These are phyloP conservation scores for Conticribra guillardii DNA, from an alignment of 108 stramenopile genomes.

Conservation along the genomic window DNA sequence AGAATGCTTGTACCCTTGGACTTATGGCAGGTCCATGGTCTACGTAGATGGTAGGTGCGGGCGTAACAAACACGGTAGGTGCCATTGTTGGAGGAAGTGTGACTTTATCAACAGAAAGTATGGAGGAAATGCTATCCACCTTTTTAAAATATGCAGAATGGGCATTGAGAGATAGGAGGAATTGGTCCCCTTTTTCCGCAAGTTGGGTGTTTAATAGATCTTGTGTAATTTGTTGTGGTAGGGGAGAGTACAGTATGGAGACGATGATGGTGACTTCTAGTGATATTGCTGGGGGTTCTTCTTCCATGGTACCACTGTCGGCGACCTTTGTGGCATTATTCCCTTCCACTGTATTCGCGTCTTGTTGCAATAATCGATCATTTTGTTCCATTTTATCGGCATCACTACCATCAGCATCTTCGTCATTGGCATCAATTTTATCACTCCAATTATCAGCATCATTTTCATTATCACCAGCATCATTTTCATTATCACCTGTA, in stretches of 20 bases:
- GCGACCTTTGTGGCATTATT: too few relatives aligned
- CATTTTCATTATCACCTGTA: background rate
- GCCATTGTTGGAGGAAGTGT: background rate
- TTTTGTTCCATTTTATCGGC: background rate
- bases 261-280: constrained; percentile 11
- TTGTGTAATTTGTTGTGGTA: constrained; percentile 10
- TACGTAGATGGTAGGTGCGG: background rate
- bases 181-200: background rate
- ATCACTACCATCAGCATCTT: background rate
- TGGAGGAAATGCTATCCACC: background rate
- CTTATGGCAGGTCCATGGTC: background rate
- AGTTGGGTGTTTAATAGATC: constrained; percentile 4
- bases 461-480: too few relatives aligned
- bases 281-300: background rate
- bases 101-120: background rate
- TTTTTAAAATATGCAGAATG: background rate
- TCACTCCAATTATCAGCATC: too few relatives aligned
- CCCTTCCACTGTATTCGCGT: background rate
- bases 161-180: constrained; percentile 10
- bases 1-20: background rate
- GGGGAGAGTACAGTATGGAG: background rate
- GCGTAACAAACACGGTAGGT: background rate
- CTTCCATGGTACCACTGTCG: background rate
- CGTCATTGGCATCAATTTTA: background rate
- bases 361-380: background rate